Evolutionary conservation across 202 grass and related monocot genomes (phyloP), one percentile per base, ranked within the genome.

Genomic region (Zizania palustris): DNA sequence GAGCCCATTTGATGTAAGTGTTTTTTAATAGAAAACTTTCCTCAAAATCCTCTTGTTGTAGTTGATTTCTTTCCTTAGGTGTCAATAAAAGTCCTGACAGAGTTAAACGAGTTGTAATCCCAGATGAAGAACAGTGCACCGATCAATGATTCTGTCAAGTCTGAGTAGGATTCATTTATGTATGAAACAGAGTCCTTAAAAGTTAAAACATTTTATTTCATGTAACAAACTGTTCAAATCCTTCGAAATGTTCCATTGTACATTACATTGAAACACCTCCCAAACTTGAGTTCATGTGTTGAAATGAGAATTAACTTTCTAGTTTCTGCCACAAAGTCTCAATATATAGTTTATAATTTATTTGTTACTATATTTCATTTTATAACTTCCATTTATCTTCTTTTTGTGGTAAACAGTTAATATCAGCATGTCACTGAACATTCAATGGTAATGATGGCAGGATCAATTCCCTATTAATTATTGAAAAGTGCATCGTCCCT

Each of bases 391-490:
- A 22, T 62, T 45, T 58, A 9, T 57, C 59, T 72, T 46, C 44
- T 45, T 38, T 84, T 39, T 53, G 16, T 72, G 9, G 3, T 84
- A 38, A 72, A 10, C 74, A 84, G 82, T 63, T 78, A 50, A 39
- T 65, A 5, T n/a, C 39, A 49, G 39, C 33, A 21, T 65, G 4
- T 1, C 2, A 12, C 8, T 78, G 67, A 65, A 55, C 14, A 57
- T 78, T 65, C 71, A 65, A 15, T 37, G 66, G 35, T 84, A 72
- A 54, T 40, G 45, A 72, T 21, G 16, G 38, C 74, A 65, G 65
- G 46, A 48, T 84, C 19, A 79, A 35, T 39, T 59, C 76, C 21
- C 21, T 79, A 9, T 77, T 45, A 67, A 67, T 5, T 2, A 7
- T 35, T 11, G 21, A 40, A 45, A 68, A 79, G 76, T 68, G 48